Base-by-base conservation (phyloP, 2,329 filamentous ascomycete genomes). In the Venturia nashicola region DNA sequence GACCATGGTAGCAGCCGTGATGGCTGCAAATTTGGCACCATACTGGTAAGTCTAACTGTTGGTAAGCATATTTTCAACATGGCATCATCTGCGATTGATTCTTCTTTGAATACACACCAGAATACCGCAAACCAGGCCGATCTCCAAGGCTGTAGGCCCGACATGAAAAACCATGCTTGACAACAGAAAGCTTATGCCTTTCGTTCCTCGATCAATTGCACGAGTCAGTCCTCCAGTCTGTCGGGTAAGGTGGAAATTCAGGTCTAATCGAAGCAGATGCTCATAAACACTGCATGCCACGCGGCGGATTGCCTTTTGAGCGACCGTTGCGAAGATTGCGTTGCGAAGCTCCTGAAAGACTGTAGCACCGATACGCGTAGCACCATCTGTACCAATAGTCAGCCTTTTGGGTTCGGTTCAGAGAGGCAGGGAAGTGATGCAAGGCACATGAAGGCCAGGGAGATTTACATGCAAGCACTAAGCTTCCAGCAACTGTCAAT, bases 101-200 rank as follows among this genome's bases (percentile, higher is more conserved):
- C 5, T 63, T 18, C 8, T 36, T 2, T 36, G 65, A 75, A 66
- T 77, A 83, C 82, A 66, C 77, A 84, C 82, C 73, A 99, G 77
- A 66, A 99, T 97, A 66, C 92, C 91, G 73, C 94, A 99, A 0
- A 99, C 94, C 81, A 99, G 87, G 65, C 87, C 86, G 67, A 99
- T 99, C 73, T 99, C 94, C 40, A 99, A 77, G 0, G 91, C 90
- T 0, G 93, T 99, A 0, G 94, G 94, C 18, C 97, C 83, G 65
- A 99, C 88, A 74, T 99, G 94, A 71, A 99, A 97, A 39, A 99
- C 91, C 93, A 99, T 99, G 69, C 92, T 97, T 0, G 91, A 96
- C 67, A 99, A 80, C 68, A 99, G 76, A 75, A 97, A 99, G 79
- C 91, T 97, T 74, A 99, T 99, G 67, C 94, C 95, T 77, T 99